Conservation (phyloP, 2,329 filamentous ascomycete species). For the Alternaria gansuensis region DNA sequence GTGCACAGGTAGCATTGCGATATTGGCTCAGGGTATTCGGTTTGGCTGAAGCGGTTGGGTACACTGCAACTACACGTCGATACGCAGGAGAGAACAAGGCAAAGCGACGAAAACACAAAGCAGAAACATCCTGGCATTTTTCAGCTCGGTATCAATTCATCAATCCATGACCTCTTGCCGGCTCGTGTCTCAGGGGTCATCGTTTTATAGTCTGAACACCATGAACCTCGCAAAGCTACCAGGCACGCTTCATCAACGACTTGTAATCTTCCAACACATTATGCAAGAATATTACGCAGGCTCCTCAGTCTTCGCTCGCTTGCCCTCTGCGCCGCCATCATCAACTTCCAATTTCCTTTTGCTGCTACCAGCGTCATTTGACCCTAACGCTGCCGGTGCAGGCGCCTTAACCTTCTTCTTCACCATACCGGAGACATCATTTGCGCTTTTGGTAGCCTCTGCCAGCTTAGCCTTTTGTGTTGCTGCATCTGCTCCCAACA, state of each 20-base stretch:
- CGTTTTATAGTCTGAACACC: not conserved
- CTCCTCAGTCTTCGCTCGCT: constrained; percentile 49
- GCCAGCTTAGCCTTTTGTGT: constrained; percentile 71
- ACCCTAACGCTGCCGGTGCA: constrained; percentile 17
- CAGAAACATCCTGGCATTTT: not conserved
- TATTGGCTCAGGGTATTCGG: not conserved
- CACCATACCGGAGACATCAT: constrained; percentile 76
- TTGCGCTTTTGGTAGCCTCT: constrained; percentile 77
- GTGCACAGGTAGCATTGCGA: not conserved
- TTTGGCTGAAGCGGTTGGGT: not conserved
- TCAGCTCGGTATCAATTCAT: not conserved
- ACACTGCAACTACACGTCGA: not conserved
- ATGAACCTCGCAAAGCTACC: not conserved
- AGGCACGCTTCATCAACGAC: not conserved
- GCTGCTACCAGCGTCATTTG: constrained; percentile 26
- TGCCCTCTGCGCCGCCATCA: constrained; percentile 35
- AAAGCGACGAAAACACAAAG: not conserved
- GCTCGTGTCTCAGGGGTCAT: not conserved
- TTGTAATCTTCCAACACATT: no score
- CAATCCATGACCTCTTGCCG: not conserved
- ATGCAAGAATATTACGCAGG: constrained; percentile 4
- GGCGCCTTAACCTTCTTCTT: constrained; percentile 70
- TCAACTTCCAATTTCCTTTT: constrained; percentile 49
- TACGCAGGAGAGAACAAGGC: not conserved
- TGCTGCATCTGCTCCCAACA: constrained; percentile 68